Base-by-base conservation (phyloP, 2,329 filamentous ascomycete species). In the Nemania diffusa region DNA sequence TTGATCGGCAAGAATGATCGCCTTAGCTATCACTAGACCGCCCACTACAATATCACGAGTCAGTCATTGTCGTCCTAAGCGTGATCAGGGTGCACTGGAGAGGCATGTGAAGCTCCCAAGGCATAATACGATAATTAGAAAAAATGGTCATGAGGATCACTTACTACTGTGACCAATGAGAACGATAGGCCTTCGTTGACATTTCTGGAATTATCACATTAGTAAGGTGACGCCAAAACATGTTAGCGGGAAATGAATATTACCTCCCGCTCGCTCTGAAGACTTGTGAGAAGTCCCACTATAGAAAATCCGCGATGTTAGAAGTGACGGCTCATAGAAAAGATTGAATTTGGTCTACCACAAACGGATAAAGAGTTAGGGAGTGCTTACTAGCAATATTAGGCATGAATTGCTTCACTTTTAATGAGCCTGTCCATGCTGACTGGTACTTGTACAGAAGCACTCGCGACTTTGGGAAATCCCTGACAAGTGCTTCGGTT, bases 391-490 rank as follows among this genome's bases (percentile, higher is more conserved):
- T 77, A 1, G 80, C 79, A 56, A 83, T 70, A 62, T 81, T 81
- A 5, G 72, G 58, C 62, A 83, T 78, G 32, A 79, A 80, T 46
- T 81, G 80, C 68, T 79, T 80, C n/a, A 82, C 79, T 57, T 80
- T 81, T 32, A 82, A 72, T 3, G 75, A 63, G 0, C 80, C 81
- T 1, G 69, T 74, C 81, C 81, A 83, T 42, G 78, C 78, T 6
- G 81, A 83, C 56, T 82, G 78, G 44, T 81, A 82, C 69, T 79
- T 80, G 55, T 81, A 83, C 1, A 83, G 69, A 17, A 83, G 73
- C 11, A 83, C 72, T 2, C 81, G 74, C 2, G 80, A 79, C 32
- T 75, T 78, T 0, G 79, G 81, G 56, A 82, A 82, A 59, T 82
- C 80, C 57, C 77, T 75, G 7, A 74, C 72, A 2, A 83, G 67